phyloP scores from a whole-genome alignment of 2,329 filamentous ascomycete species.

The Leptographium procerum region DNA sequence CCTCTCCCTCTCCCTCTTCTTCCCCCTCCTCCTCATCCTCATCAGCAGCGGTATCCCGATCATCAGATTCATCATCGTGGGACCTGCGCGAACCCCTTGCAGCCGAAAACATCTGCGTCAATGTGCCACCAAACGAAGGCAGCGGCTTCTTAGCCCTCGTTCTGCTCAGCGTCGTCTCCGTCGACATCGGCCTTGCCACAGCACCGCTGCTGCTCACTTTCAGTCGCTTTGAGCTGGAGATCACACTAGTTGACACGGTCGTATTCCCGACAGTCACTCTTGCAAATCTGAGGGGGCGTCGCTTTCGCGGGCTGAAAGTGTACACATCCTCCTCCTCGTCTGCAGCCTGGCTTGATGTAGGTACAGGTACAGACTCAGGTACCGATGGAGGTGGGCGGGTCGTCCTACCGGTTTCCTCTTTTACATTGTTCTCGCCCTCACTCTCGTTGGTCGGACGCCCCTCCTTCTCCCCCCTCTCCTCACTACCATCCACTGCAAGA shows the following conservation, averaged over 20 bases:
- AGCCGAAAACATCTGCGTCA: slow-evolving; percentile 16
- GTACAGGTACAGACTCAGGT: too few species aligned
- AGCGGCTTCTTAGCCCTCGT: slow-evolving; percentile 10
- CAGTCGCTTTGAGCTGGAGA: slow-evolving; percentile 39
- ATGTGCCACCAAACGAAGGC: slow-evolving; percentile 13
- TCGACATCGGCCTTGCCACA: slow-evolving; percentile 39
- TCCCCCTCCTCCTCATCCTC: slow-evolving; percentile 9
- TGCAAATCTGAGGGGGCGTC: slow-evolving; percentile 51
- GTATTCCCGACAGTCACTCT: slow-evolving; percentile 65
- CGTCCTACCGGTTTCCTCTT: neutral
- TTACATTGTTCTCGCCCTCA: neutral
- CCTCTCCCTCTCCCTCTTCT: slow-evolving; percentile 5
- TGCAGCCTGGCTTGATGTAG: neutral
- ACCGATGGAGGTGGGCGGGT: neutral
- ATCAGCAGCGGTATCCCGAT: neutral
- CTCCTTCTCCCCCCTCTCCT: too few species aligned
- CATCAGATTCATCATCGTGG: too few species aligned
- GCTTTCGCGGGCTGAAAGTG: slow-evolving; percentile 32
- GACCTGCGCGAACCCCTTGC: neutral
- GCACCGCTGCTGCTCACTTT: slow-evolving; percentile 29
- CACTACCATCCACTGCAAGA: neutral
- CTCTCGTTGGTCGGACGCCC: too few species aligned
- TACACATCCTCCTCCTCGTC: neutral
- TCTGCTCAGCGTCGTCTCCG: slow-evolving; percentile 3
- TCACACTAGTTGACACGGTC: slow-evolving; percentile 55